Evolutionary conservation across 345 rosid genomes (phyloP).

Genomic region (Heritiera fomes): DNA sequence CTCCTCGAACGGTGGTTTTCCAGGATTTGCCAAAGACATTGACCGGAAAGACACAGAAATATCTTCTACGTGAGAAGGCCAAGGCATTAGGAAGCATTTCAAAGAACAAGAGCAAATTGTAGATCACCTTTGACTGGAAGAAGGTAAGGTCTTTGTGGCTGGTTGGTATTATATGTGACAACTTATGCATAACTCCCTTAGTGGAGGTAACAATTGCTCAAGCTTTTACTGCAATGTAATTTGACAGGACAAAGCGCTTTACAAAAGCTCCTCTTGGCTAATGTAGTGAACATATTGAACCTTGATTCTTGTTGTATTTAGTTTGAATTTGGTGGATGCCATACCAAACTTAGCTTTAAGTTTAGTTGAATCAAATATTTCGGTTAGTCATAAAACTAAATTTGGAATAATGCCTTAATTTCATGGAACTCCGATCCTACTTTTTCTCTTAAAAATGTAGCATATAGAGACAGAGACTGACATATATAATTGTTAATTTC

Average conservation of each 20-base stretch:
- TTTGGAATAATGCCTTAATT: no score
- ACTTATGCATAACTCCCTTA: not conserved
- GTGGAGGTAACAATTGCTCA: not conserved
- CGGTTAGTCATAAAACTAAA: no score
- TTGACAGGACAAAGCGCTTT: not conserved
- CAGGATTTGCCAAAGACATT: constrained; percentile 23
- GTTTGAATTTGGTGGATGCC: not conserved
- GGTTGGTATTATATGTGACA: not conserved
- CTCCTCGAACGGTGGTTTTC: constrained; percentile 22
- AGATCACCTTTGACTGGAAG: not conserved
- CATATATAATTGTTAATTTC: no score
- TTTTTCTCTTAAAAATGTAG: no score
- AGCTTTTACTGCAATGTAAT: not conserved
- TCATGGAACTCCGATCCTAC: no score
- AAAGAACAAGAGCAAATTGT: constrained; percentile 17
- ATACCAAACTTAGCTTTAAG: no score
- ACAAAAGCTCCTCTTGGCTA: not conserved
- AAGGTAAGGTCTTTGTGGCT: not conserved
- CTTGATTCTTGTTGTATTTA: not conserved
- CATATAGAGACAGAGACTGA: no score
- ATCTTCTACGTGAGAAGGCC: constrained; percentile 23
- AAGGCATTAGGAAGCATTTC: constrained; percentile 22
- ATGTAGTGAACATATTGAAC: not conserved
- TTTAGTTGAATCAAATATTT: no score
- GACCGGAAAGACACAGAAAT: constrained; percentile 26